Conservation (phyloP, 2,329 filamentous ascomycete genomes). For the Talaromyces sp. region DNA sequence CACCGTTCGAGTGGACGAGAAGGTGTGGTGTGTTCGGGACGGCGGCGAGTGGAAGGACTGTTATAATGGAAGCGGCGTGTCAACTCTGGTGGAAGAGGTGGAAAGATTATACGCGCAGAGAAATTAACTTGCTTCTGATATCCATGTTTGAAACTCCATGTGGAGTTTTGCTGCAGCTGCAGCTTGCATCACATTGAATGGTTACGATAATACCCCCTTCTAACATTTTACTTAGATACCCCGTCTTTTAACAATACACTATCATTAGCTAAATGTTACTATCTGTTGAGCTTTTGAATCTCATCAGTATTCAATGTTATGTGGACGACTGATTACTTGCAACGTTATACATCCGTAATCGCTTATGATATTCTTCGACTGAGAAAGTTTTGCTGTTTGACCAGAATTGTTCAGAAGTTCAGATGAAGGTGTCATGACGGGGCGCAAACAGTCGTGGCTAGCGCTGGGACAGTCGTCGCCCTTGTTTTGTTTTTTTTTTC, state of each 20-base stretch:
- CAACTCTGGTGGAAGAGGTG: conserved; percentile 70
- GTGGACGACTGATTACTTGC: not conserved
- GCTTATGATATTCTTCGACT: not conserved
- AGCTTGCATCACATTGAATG: not conserved
- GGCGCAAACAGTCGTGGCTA: not conserved
- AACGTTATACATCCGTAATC: too few relatives aligned
- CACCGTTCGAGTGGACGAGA: conserved; percentile 71
- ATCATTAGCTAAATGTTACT: not conserved
- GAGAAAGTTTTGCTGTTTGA: not conserved
- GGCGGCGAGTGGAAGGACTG: conserved; percentile 75
- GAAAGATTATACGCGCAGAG: conserved; percentile 58
- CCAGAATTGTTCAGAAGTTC: not conserved
- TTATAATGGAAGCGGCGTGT: conserved; percentile 48
- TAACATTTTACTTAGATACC: not conserved
- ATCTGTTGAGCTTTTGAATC: not conserved
- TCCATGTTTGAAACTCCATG: not conserved
- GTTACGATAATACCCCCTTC: not conserved
- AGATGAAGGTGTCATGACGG: not conserved
- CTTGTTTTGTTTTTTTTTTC: not conserved
- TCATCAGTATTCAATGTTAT: not conserved
- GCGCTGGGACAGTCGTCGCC: not conserved
- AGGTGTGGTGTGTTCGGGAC: conserved; percentile 81
- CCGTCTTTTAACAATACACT: not conserved
- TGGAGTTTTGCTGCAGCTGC: not conserved
- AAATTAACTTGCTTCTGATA: conserved; percentile 16